Conservation (phyloP, 1,284 basidiomycete genomes). For the Ustilago shanxiensis region DNA sequence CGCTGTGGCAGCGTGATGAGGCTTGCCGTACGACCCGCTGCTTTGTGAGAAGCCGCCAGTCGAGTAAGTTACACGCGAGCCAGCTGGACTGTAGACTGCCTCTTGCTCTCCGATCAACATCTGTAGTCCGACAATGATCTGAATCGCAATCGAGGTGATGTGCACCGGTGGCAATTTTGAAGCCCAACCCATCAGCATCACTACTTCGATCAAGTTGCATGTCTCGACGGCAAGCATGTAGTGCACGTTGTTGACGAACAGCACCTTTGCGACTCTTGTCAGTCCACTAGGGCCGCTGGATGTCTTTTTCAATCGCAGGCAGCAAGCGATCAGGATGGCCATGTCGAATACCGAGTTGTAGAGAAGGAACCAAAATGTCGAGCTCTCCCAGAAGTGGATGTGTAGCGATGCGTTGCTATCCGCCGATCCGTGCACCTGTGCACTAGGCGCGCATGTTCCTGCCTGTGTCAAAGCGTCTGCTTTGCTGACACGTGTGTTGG, state of each 20-base stretch:
- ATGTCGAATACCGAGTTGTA: conserved; percentile 45
- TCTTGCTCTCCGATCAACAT: conserved; percentile 54
- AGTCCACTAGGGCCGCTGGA: conserved; percentile 41
- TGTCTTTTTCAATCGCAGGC: conserved; percentile 22
- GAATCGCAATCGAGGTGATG: conserved; percentile 36
- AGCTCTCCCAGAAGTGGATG: conserved; percentile 32
- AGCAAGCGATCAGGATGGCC: conserved; percentile 24
- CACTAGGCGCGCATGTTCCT: conserved; percentile 26
- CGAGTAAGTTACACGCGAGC: conserved; percentile 20
- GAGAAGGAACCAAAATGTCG: conserved; percentile 50
- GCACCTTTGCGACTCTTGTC: conserved; percentile 39
- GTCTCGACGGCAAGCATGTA: conserved; percentile 44
- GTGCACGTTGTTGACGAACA: conserved; percentile 54
- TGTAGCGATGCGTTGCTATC: background rate
- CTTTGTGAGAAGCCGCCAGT: conserved; percentile 4
- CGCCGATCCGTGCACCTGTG: conserved; percentile 6
- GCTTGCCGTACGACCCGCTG: conserved; percentile 18
- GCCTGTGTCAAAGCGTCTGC: conserved; percentile 30
- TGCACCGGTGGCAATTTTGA: conserved; percentile 31
- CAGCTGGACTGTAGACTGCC: conserved; percentile 41
- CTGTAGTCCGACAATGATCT: conserved; percentile 39
- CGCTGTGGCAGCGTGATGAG: background rate
- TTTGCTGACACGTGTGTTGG: conserved; percentile 40
- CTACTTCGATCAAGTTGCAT: conserved; percentile 36
- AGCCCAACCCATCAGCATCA: conserved; percentile 38